These are phyloP conservation scores for Phaffia rhodozyma DNA, from an alignment of 1,284 basidiomycete species.

Conservation along the genomic window DNA sequence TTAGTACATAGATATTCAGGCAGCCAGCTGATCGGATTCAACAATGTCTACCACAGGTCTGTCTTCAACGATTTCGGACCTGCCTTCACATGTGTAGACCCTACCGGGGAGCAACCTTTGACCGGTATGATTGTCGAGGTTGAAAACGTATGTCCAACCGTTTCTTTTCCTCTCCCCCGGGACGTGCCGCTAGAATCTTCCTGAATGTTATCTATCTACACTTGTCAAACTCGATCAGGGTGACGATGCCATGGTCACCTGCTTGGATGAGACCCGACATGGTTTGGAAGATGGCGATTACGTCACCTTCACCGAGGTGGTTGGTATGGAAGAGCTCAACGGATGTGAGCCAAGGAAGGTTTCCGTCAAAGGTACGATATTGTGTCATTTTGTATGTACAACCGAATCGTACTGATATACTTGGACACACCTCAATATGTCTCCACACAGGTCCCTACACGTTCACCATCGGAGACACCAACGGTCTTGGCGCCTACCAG, in stretches of 20 bases:
- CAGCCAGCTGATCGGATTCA: not conserved
- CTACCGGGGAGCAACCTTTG: conserved; percentile 86
- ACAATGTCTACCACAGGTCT: conserved; percentile 42
- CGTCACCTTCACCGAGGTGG: conserved; percentile 93
- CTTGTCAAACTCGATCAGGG: conserved; percentile 42
- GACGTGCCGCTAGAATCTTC: not conserved
- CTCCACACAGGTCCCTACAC: conserved; percentile 63
- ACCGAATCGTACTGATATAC: not conserved
- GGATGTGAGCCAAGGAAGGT: conserved; percentile 83
- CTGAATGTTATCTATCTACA: too few species aligned
- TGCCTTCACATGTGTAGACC: conserved; percentile 88
- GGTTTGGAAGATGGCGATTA: conserved; percentile 97
- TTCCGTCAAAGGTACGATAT: conserved; percentile 60
- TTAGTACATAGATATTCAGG: not conserved
- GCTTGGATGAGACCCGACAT: conserved; percentile 92
- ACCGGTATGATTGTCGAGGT: conserved; percentile 92
- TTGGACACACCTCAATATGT: not conserved
- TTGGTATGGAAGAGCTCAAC: conserved; percentile 89
- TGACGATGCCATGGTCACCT: conserved; percentile 82
- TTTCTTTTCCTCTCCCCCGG: too few species aligned
- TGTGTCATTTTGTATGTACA: not conserved
- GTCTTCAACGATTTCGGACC: conserved; percentile 95
- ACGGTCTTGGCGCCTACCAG: conserved; percentile 63
- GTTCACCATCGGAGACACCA: conserved; percentile 85
- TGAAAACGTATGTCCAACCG: conserved; percentile 48